Evolutionary conservation across 2,329 filamentous ascomycete species (phyloP).

Genomic region (Aspergillus fischeri): DNA sequence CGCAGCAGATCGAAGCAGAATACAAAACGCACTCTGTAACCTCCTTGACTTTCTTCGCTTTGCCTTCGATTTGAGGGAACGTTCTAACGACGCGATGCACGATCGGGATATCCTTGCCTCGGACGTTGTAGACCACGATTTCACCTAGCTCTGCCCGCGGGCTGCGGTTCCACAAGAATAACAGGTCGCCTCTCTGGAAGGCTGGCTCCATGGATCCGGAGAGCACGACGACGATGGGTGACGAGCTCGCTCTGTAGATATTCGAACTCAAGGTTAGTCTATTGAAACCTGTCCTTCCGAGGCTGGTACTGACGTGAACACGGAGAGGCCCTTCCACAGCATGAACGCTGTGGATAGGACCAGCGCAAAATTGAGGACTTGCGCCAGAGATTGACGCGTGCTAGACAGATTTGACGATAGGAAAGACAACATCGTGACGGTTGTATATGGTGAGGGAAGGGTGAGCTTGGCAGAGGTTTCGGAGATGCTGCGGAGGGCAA

Average conservation of each 20-base stretch:
- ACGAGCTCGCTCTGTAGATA: constrained; percentile 56
- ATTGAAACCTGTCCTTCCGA: not conserved
- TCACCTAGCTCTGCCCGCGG: constrained; percentile 65
- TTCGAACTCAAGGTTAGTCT: not conserved
- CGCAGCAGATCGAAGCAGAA: not conserved
- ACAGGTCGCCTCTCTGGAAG: constrained; percentile 60
- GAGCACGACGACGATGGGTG: constrained; percentile 63
- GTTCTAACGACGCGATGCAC: constrained; percentile 84
- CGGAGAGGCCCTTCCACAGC: constrained; percentile 87
- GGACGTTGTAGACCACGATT: constrained; percentile 77
- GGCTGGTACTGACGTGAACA: constrained; percentile 48
- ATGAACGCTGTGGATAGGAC: constrained; percentile 90
- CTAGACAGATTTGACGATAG: constrained; percentile 58
- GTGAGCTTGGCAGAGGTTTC: constrained; percentile 1
- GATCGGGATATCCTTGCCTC: constrained; percentile 94
- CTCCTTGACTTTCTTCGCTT: constrained; percentile 33
- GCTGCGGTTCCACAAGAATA: constrained; percentile 61
- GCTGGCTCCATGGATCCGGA: constrained; percentile 67
- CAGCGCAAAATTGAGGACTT: constrained; percentile 85
- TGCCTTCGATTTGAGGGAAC: constrained; percentile 47
- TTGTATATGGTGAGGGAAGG: constrained; percentile 2
- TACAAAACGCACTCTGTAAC: constrained; percentile 23
- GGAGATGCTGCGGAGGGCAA: constrained; percentile 4
- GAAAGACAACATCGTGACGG: constrained; percentile 60
- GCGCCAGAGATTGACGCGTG: constrained; percentile 73